Base-by-base conservation (phyloP, 495 filamentous ascomycete species). In the Durotheca rogersii region DNA sequence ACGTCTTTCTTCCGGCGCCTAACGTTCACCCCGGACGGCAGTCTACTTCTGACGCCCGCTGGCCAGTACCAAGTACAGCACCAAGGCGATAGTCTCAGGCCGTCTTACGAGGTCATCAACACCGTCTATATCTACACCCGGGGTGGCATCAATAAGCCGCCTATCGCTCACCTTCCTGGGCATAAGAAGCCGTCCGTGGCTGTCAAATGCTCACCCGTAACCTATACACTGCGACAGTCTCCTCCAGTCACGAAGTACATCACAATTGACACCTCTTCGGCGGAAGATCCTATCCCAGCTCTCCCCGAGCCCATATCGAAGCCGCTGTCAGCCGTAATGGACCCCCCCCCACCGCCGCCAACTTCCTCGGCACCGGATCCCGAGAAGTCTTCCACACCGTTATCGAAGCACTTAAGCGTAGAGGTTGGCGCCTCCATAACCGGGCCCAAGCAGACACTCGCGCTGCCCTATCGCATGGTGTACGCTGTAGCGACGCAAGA, bases 161-260 rank as follows among this genome's bases (percentile, higher is more conserved):
- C 94, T 11, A 88, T 99, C 47, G 90, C 94, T n/a, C 92, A 96
- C 71, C 79, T 99, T 21, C 94, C 94, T 0, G 94, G 93, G 1
- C 92, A 96, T 60, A 99, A 96, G 75, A 99, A 99, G 64, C 92
- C 94, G 6, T 99, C 94, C 1, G 88, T 99, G 9, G 94, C 89
- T 3, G 88, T 99, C 35, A 86, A 87, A 64, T 99, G 93, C 68
- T 99, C 92, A 1, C 91, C 94, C 0, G 69, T 96, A 1, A 83
- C 86, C 56, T 99, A 96, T 65, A 89, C 85, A 4, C 72, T 91
- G 41, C 83, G 92, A 35, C 80, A 86, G 58, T 69, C 73, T 0
- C 73, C 77, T 1, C 82, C 84, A 30, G 69, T 80, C 29, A 95
- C 88, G 1, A 89, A 86, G 47, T 82, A 95, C 51, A 94, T 99